Conservation (phyloP, 2,329 filamentous ascomycete genomes). For the Stagonosporopsis chrysanthemi region DNA sequence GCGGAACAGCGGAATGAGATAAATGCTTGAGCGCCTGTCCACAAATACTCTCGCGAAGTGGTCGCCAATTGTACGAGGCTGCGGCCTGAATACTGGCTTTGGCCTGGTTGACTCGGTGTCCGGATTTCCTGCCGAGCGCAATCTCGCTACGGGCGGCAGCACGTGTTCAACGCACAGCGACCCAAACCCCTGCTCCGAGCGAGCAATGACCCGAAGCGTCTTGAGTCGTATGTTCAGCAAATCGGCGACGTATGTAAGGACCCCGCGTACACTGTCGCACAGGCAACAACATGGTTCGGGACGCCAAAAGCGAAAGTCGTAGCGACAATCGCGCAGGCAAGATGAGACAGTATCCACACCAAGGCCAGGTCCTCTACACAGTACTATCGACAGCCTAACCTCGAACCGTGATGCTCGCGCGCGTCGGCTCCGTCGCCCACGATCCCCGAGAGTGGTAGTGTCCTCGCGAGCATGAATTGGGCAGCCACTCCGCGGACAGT, state of each 20-base stretch:
- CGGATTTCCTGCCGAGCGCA: conserved; percentile 8
- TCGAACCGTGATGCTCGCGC: neutral
- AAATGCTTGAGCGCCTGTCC: neutral
- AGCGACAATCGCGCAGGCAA: neutral
- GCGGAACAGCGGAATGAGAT: neutral
- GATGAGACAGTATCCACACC: conserved; percentile 6
- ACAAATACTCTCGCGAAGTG: neutral
- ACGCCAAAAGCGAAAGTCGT: neutral
- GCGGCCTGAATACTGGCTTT: conserved; percentile 15
- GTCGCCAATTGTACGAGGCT: conserved; percentile 6
- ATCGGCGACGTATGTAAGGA: conserved; percentile 7
- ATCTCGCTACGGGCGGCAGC: conserved; percentile 20
- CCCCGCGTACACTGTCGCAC: conserved; percentile 2
- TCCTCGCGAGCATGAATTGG: neutral
- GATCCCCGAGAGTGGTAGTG: neutral
- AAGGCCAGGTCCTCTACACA: neutral
- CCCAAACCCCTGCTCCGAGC: conserved; percentile 1
- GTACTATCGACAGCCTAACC: neutral
- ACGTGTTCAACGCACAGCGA: conserved; percentile 17
- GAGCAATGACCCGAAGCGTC: conserved; percentile 1
- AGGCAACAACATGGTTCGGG: conserved; percentile 6
- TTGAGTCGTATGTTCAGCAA: conserved; percentile 10
- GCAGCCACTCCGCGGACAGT: conserved; percentile 9
- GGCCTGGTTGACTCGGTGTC: conserved; percentile 2
- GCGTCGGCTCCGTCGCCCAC: conserved; percentile 2